A percentile compares a stretch with the other conserved stretches of the same genome.
Evolutionary conservation across 2,329 filamentous ascomycete genomes (phyloP).

Genomic region (Xylariaceae sp.): DNA sequence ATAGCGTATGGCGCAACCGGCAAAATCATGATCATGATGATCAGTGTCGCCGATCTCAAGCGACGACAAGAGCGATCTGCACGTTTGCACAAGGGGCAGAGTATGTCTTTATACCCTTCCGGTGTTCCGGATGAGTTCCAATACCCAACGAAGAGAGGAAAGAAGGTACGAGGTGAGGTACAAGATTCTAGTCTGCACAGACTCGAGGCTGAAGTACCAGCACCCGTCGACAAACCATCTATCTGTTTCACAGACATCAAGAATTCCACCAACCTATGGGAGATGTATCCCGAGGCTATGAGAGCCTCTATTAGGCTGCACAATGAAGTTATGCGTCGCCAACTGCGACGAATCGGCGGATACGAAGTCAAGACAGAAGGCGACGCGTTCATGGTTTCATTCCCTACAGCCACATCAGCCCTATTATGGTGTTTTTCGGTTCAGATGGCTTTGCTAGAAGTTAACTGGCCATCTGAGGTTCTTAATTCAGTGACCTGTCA

Average conservation of each 20-base stretch:
- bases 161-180: slow-evolving; percentile 59
- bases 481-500: slow-evolving; percentile 81
- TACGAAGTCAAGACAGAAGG: slow-evolving; percentile 99
- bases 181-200: slow-evolving; percentile 83
- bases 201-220: slow-evolving; percentile 84
- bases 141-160: slow-evolving; percentile 60
- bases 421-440: slow-evolving; percentile 96
- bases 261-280: slow-evolving; percentile 94
- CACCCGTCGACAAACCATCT: slow-evolving; percentile 83
- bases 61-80: slow-evolving; percentile 69
- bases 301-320: slow-evolving; percentile 94
- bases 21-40: slow-evolving; percentile 99
- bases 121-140: slow-evolving; percentile 67
- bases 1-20: slow-evolving; percentile 91
- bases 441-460: slow-evolving; percentile 80
- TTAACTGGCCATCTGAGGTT: slow-evolving; percentile 91
- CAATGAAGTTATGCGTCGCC: slow-evolving; percentile 93
- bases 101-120: slow-evolving; percentile 79
- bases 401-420: slow-evolving; percentile 91
- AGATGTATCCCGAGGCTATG: slow-evolving; percentile 93
- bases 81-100: slow-evolving; percentile 69
- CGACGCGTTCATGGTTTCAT: slow-evolving; percentile 98
- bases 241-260: slow-evolving; percentile 99
- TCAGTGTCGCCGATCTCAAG: slow-evolving; percentile 87
- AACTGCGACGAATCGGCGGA: slow-evolving; percentile 87